Evolutionary conservation across 1,284 basidiomycete genomes (phyloP), one percentile per base, ranked within the genome.

Genomic region (Apiotrichum domesticum): DNA sequence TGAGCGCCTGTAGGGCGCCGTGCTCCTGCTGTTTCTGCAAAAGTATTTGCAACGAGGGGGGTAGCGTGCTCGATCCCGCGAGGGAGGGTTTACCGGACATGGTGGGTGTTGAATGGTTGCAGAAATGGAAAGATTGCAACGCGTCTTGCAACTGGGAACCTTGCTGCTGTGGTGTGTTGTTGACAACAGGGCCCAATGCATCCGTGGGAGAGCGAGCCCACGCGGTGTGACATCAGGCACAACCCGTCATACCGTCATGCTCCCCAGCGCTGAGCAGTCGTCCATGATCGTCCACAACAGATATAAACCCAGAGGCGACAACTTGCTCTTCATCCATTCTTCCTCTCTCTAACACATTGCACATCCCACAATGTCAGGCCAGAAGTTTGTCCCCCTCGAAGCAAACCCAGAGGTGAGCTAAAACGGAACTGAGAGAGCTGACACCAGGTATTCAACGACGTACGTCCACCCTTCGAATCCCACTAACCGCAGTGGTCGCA

Each of bases 351-450:
- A 34, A n/a, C n/a, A 6, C 15, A 40, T 15, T 15, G 15, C 46
- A 35, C 10, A 32, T 9, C 33, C 10, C 33, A 51, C n/a, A 13
- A 57, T 55, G 67, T 55, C 68, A 14, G 65, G 67, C 54, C 76
- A 77, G 56, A 9, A 13, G 37, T 89, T 87, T 87, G 83, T 89
- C 51, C 87, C 87, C 7, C 79, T 88, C 10, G 87, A 89, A 75
- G 84, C 85, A 56, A 87, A 85, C 62, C 87, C 87, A 56, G 84
- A 88, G 58, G 87, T 87, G 67, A 61, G 77, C 37, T 39, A 4
- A 39, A 2, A 2, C 42, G 15, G 3, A 14, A 43, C 11, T 43
- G 11, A 21, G 9, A 3, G 3, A 3, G 37, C 49, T 57, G 44
- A 61, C 56, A 8, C 5, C 54, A 77, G 73, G 74, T 77, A 1